These are phyloP conservation scores for Royoungia palumana DNA, from an alignment of 768 basidiomycete species.

Conservation along the genomic window DNA sequence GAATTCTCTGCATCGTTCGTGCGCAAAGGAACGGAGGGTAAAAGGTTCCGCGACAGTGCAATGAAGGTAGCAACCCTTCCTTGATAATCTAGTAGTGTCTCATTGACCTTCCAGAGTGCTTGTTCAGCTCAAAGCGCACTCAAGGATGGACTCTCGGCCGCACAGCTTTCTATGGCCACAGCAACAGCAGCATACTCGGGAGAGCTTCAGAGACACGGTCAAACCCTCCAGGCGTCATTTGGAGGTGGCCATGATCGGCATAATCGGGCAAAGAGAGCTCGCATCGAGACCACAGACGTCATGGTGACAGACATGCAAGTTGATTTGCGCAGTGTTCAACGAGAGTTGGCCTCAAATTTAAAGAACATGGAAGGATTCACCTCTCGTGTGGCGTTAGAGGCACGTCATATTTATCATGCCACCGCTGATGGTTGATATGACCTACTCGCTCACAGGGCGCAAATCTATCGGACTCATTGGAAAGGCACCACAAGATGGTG, in stretches of 20 bases:
- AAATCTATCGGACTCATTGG: slow-evolving; percentile 37
- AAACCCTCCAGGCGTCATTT: slow-evolving; percentile 42
- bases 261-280: slow-evolving; percentile 60
- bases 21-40: slow-evolving; percentile 47
- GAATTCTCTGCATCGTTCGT: slow-evolving; percentile 42
- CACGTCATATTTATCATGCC: slow-evolving; percentile 26
- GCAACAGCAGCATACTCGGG: slow-evolving; percentile 51
- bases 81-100: slow-evolving; percentile 4
- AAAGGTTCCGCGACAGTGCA: slow-evolving; percentile 54
- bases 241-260: slow-evolving; percentile 60
- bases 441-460: slow-evolving; percentile 36
- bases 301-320: slow-evolving; percentile 49
- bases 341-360: slow-evolving; percentile 48
- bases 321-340: slow-evolving; percentile 50
- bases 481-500: slow-evolving; percentile 43
- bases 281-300: slow-evolving; percentile 54
- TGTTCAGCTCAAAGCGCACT: slow-evolving; percentile 39
- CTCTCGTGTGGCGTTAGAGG: slow-evolving; percentile 48
- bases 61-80: slow-evolving; percentile 48
- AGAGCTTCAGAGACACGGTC: slow-evolving; percentile 48
- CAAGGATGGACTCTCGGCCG: slow-evolving; percentile 39
- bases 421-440: background rate
- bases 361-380: slow-evolving; percentile 44
- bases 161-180: slow-evolving; percentile 42
- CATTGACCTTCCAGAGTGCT: slow-evolving; percentile 37